Conservation (phyloP, 2,329 filamentous ascomycete species). For the Blumeriella jaapii region DNA sequence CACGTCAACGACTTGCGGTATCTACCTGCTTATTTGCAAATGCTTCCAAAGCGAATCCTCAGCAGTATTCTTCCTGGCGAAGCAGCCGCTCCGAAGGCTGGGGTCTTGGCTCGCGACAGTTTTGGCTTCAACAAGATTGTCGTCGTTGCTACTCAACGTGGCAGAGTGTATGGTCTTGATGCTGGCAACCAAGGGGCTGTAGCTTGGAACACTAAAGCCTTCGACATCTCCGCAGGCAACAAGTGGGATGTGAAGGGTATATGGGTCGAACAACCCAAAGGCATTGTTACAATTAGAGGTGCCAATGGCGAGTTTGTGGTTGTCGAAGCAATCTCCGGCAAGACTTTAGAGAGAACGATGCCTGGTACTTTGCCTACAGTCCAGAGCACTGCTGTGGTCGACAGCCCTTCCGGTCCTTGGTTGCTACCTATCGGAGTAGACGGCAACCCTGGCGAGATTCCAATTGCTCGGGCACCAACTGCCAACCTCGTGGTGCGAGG, state of each 20-base stretch:
- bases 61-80: slow-evolving; percentile 45
- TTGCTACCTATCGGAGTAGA: slow-evolving; percentile 41
- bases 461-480: slow-evolving; percentile 36
- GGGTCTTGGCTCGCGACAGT: slow-evolving; percentile 50
- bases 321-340: slow-evolving; percentile 42
- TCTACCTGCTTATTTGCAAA: slow-evolving; percentile 61
- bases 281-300: slow-evolving; percentile 29
- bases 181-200: slow-evolving; percentile 62
- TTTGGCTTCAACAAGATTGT: slow-evolving; percentile 87
- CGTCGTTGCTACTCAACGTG: slow-evolving; percentile 67
- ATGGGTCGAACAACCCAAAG: slow-evolving; percentile 44
- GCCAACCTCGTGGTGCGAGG: slow-evolving; percentile 44
- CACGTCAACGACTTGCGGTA: slow-evolving; percentile 69
- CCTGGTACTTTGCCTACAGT: slow-evolving; percentile 31
- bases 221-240: slow-evolving; percentile 41
- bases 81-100: slow-evolving; percentile 32
- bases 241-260: slow-evolving; percentile 60
- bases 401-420: slow-evolving; percentile 40
- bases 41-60: slow-evolving; percentile 57
- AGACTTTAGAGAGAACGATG: slow-evolving; percentile 33
- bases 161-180: slow-evolving; percentile 71
- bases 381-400: slow-evolving; percentile 39
- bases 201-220: slow-evolving; percentile 61
- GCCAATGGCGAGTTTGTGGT: slow-evolving; percentile 47
- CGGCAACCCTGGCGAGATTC: slow-evolving; percentile 38